Conservation (phyloP, 2,329 filamentous ascomycete species). For the Gnomoniopsis sp. region DNA sequence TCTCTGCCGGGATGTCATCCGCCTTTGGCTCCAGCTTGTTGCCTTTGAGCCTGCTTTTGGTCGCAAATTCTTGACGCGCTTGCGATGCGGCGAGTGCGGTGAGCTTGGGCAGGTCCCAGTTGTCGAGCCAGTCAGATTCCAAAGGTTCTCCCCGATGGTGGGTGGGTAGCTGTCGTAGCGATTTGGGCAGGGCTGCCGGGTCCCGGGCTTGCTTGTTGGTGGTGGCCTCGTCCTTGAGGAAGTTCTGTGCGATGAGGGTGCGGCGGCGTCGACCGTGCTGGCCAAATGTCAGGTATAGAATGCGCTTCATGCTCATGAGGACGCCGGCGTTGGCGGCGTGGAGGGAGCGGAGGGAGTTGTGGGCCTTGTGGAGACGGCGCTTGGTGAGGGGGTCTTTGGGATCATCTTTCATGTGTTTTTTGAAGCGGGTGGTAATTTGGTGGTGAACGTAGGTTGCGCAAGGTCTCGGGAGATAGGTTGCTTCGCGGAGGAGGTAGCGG, state of each 20-base stretch:
- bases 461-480: slow-evolving; percentile 54
- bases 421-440: slow-evolving; percentile 45
- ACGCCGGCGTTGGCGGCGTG: slow-evolving; percentile 53
- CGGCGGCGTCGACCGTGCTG: slow-evolving; percentile 49
- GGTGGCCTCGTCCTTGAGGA: slow-evolving; percentile 21
- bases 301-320: slow-evolving; percentile 38
- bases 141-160: neutral
- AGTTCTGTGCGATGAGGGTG: slow-evolving; percentile 40
- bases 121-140: slow-evolving; percentile 40
- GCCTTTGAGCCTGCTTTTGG: slow-evolving; percentile 25
- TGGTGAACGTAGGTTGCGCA: slow-evolving; percentile 42
- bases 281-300: slow-evolving; percentile 51
- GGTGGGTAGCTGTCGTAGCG: neutral
- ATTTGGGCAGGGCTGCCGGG: neutral
- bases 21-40: slow-evolving; percentile 32
- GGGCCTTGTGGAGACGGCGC: slow-evolving; percentile 38
- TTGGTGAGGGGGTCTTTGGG: slow-evolving; percentile 9
- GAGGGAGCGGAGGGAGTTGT: slow-evolving; percentile 42
- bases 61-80: slow-evolving; percentile 19
- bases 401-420: slow-evolving; percentile 30
- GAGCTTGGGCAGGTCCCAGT: slow-evolving; percentile 48
- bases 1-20: slow-evolving; percentile 36
- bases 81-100: slow-evolving; percentile 40
- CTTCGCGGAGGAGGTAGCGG: slow-evolving; percentile 58
- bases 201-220: slow-evolving; percentile 2